Base-by-base conservation (phyloP, 257 asterid genomes). In the Capsicum pubescens region DNA sequence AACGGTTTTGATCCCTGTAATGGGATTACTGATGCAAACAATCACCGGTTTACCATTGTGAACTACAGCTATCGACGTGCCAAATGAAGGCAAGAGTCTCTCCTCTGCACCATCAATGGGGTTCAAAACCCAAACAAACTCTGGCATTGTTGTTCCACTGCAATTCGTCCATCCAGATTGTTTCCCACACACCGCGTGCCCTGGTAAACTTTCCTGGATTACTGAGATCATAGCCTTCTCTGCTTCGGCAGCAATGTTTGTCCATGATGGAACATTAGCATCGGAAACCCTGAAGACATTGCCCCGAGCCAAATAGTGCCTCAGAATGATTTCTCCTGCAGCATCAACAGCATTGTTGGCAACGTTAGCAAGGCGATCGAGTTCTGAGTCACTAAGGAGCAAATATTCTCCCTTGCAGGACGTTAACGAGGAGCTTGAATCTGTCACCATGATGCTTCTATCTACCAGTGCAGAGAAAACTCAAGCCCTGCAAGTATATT, bases 111-210 rank as follows among this genome's bases (percentile, higher is more conserved):
- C 77, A 68, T 68, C 4, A 68, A 36, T 16, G 3, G 26, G 6
- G 0, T 39, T 54, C 26, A 39, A 68, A 68, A 68, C 54, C 77
- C 77, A 68, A 39, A 68, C 52, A 39, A 68, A 68, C 54, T 68
- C 26, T 1, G 77, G 21, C 15, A 15, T 36, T 36, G 52, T 68
- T 36, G 77, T 8, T 6, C 16, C 70, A 26, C 16, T 64, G 70
- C 42, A 64, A 64, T 64, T 64, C 16, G 1, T 36, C 77, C 77
- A 68, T 68, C 74, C 74, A 67, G 19, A 12, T 67, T 67, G 46
- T 67, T 67, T 35, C 52, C 7, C 52, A 6, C n/a, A 39, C 5
- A 68, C 52, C 14, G 21, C 2, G 3, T 67, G 50, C 2, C 5
- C 2, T 4, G 76, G 76, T 14, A 36, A 67, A 6, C 14, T 17